A percentile compares a stretch with the other conserved stretches of the same genome.
These are phyloP conservation scores for Alternaria arborescens DNA, from an alignment of 2,329 filamentous ascomycete genomes.

Conservation along the genomic window DNA sequence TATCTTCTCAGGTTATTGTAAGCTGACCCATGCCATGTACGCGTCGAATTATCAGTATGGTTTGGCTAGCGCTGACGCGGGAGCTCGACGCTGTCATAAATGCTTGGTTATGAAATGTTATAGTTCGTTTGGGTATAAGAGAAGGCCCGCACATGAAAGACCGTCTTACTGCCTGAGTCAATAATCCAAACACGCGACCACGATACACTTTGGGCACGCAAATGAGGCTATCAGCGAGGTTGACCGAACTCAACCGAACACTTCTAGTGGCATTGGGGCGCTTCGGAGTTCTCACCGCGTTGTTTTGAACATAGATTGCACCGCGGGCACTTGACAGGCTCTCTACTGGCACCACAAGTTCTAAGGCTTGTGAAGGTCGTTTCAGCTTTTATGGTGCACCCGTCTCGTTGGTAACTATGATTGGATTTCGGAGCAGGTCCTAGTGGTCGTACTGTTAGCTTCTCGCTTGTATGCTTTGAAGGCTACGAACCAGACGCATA, in stretches of 20 bases:
- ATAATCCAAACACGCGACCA: not conserved
- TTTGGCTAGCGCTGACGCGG: not conserved
- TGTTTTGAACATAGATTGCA: not conserved
- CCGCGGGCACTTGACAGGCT: not conserved
- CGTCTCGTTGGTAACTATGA: not conserved
- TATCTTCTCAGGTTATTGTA: not conserved
- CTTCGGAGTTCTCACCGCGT: not conserved
- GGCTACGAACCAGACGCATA: not conserved
- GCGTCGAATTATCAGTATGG: not conserved
- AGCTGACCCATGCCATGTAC: not conserved
- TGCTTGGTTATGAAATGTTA: not conserved
- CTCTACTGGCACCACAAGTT: not conserved
- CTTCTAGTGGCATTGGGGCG: not conserved
- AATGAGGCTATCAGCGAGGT: not conserved
- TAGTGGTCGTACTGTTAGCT: not conserved
- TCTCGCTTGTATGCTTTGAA: not conserved
- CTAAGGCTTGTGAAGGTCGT: not conserved
- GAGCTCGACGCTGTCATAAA: not conserved
- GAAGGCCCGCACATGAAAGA: constrained; percentile 1
- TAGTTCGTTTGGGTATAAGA: not conserved
- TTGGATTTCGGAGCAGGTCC: not conserved
- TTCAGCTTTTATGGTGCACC: not conserved
- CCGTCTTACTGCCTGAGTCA: not conserved
- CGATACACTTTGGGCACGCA: not conserved
- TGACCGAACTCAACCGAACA: not conserved